Conservation (phyloP, 768 basidiomycete species). For the Amyloporia xantha region DNA sequence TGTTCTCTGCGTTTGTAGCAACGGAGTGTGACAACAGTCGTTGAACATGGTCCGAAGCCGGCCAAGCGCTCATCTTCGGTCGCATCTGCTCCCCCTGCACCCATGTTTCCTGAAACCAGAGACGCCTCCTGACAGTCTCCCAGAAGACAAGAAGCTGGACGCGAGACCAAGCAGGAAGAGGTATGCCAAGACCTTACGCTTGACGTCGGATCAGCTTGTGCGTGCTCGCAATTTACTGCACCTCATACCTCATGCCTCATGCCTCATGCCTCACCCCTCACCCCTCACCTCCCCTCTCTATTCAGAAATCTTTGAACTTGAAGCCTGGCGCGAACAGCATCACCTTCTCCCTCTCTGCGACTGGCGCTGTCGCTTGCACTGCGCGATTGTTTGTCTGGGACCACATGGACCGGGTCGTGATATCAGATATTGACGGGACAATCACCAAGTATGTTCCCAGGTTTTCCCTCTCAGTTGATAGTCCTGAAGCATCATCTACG, state of each 20-base stretch:
- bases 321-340: constrained; percentile 86
- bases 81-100: not conserved
- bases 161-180: constrained; percentile 32
- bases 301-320: constrained; percentile 76
- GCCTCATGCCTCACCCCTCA: not conserved
- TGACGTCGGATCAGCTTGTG: constrained; percentile 94
- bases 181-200: constrained; percentile 86
- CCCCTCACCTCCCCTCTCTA: too few species aligned
- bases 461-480: too few species aligned
- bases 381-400: constrained; percentile 97
- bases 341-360: constrained; percentile 86
- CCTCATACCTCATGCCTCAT: not conserved
- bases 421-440: constrained; percentile 98
- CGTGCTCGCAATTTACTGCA: not conserved
- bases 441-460: constrained; percentile 98
- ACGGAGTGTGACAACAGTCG: not conserved
- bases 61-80: constrained; percentile 1
- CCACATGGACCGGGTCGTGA: constrained; percentile 79
- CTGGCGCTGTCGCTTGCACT: constrained; percentile 77
- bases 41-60: not conserved
- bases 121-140: not conserved
- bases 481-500: too few species aligned
- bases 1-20: not conserved
- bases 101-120: not conserved
- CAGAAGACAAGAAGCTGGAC: not conserved